Conservation (phyloP, 179 eudicot genomes). For the Pouteria campechiana region DNA sequence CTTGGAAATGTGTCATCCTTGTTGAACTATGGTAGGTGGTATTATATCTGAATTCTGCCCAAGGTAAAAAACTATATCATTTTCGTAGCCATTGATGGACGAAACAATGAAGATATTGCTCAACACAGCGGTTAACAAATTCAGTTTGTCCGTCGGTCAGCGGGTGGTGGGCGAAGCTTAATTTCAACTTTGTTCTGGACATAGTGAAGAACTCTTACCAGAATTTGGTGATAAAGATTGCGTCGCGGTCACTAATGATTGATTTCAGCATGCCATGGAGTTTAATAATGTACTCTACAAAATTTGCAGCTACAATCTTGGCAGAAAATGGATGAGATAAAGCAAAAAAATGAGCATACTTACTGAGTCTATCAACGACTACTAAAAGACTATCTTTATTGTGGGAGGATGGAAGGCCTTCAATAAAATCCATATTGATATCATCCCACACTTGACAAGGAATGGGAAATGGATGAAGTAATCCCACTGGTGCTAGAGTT, state of each 20-base stretch:
- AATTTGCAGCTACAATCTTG: background rate
- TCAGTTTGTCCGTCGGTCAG: background rate
- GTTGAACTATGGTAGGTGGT: too few species aligned
- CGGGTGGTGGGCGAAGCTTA: background rate
- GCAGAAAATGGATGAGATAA: background rate
- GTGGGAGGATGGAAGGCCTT: background rate
- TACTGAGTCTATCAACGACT: background rate
- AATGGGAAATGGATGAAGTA: background rate
- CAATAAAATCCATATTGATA: constrained; percentile 4
- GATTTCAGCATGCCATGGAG: background rate
- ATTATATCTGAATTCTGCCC: background rate
- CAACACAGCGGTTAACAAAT: background rate
- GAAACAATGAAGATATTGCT: background rate
- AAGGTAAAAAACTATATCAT: background rate
- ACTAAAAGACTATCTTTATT: background rate
- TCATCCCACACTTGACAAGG: background rate
- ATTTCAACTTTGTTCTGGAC: background rate
- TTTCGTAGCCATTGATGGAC: background rate
- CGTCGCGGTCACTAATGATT: background rate
- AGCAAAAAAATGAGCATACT: background rate
- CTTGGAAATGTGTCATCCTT: too few species aligned
- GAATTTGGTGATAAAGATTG: background rate
- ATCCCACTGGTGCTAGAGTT: background rate
- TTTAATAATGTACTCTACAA: background rate
- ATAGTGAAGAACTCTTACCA: background rate